A percentile compares a stretch with the other conserved stretches of the same genome.
These are phyloP conservation scores for Triticum aestivum DNA, from an alignment of 176 grass and related monocot species.

Conservation along the genomic window IWGSC_CS_RefSeq_v2.1 NC_057794.1:473601893-473602392, in stretches of 20 bases:
- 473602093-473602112: not conserved
- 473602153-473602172: not conserved
- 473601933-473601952: not conserved
- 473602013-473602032: not conserved
- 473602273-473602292: not conserved
- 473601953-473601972: too few species aligned
- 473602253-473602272: not conserved
- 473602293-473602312: not conserved
- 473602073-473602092: conserved; percentile 12
- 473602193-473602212: not conserved
- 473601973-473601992: too few species aligned
- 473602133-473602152: too few species aligned
- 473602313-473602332: not conserved
- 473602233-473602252: not conserved
- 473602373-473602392: too few species aligned
- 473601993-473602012: not conserved
- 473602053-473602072: not conserved
- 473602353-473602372: too few species aligned
- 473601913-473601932: not conserved
- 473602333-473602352: not conserved
- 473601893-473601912: not conserved
- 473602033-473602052: not conserved
- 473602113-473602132: conserved; percentile 50
- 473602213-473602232: not conserved
- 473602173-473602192: not conserved